Base-by-base conservation (phyloP, 176 grass and related monocot species). In the Musa acuminata region DNA sequence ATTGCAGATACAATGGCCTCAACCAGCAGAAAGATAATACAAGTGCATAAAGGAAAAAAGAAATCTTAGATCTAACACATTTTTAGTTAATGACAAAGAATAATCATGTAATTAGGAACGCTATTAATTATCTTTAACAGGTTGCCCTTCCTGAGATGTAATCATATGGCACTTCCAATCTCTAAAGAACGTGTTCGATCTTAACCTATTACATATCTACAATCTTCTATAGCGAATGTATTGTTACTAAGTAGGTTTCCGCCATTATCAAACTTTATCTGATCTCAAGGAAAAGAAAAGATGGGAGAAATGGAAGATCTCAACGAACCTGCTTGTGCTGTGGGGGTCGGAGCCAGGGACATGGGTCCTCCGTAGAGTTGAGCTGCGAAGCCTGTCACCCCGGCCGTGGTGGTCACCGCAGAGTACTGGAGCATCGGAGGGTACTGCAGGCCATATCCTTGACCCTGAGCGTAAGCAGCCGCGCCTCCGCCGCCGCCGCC, bases 361-460 rank as follows among this genome's bases (percentile, higher is more conserved):
- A 73, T 64, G 12, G 69, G 69, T 2, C 69, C 72, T 2, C 69
- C 78, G 12, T 80, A 80, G n/a, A 64, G 78, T 22, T 73, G 78
- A 13, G 55, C 20, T 0, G 55, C 20, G 55, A 80, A 72, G 27
- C 78, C 78, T 0, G 68, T 63, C 52, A 62, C 78, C 10, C 68
- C 78, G 43, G 67, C 78, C 1, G 55, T 62, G 1, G 69, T 14
- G 58, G 49, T 52, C 59, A 64, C 75, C 1, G 75, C 48, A 6
- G 75, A 77, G 60, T 77, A 77, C 25, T 77, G 75, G n/a, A 77
- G 24, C 60, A 77, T 66, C 62, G 64, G 75, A 11, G 75, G 75
- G 75, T 64, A 65, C n/a, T 75, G 72, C 72, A 48, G 8, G 57
- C 75, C 75, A 50, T 64, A 76, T 20, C 74, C 74, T 51, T 76